Evolutionary conservation across 1,284 basidiomycete genomes (phyloP).

Genomic region (Cutaneotrichosporon sp.): DNA sequence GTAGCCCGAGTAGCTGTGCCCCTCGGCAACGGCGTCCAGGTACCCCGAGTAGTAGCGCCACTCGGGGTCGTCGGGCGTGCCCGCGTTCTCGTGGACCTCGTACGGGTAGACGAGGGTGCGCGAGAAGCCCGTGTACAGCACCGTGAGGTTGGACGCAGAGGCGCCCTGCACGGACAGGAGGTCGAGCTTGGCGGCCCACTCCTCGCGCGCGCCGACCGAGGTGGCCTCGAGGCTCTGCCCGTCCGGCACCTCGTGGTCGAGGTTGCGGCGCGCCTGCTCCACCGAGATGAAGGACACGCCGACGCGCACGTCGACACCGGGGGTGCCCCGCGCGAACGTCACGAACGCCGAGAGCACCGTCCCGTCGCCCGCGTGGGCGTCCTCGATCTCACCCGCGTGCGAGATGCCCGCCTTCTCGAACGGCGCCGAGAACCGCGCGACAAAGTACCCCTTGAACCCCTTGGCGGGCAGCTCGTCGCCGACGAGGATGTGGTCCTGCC

Average conservation of each 20-base stretch:
- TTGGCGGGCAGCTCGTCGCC: conserved; percentile 56
- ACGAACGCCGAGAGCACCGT: conserved; percentile 63
- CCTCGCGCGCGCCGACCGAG: conserved; percentile 60
- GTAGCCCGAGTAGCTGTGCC: conserved; percentile 74
- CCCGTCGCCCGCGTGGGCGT: conserved; percentile 32
- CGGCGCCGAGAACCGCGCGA: conserved; percentile 66
- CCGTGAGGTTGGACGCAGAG: conserved; percentile 34
- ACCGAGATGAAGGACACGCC: conserved; percentile 77
- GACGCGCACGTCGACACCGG: conserved; percentile 63
- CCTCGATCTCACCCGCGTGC: neutral
- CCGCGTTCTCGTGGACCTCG: conserved; percentile 66
- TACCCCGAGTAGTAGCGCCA: conserved; percentile 68
- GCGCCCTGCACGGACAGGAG: conserved; percentile 63
- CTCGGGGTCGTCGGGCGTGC: conserved; percentile 13
- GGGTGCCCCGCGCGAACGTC: conserved; percentile 55
- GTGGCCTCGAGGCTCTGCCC: conserved; percentile 65
- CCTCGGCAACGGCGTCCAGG: conserved; percentile 59
- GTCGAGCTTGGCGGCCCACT: conserved; percentile 73
- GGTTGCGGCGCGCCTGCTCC: conserved; percentile 69
- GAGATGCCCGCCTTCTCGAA: conserved; percentile 48
- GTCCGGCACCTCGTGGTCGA: conserved; percentile 56
- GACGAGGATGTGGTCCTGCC: conserved; percentile 62
- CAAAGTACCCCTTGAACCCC: conserved; percentile 69
- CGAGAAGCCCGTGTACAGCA: conserved; percentile 37
- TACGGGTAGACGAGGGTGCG: conserved; percentile 67